Evolutionary conservation across 1,284 basidiomycete species (phyloP), one percentile per base, ranked within the genome.

Genomic region (Volvariella surrecta): DNA sequence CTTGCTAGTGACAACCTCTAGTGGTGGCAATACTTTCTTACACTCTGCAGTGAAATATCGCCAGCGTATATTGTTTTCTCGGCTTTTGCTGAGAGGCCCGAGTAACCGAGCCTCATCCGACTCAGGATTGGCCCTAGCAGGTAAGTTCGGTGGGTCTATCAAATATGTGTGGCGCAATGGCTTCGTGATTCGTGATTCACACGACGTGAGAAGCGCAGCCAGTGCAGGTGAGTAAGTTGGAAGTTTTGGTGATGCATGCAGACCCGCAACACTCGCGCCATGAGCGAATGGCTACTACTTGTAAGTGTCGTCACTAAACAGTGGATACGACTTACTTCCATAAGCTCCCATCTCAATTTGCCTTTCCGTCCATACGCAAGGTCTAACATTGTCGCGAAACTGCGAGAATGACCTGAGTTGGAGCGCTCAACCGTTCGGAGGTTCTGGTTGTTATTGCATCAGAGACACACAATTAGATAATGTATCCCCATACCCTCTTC

Each of bases 291-390:
- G 72, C 82, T 83, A 18, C 37, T 41, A 24, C 45, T 10, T n/a
- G n/a, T 35, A 6, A 35, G 8, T n/a, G 6, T 35, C 18, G 34
- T 7, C 6, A 6, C n/a, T 19, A 35, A 19, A 35, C 7, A 6
- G 6, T 35, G 6, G 34, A n/a, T 35, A 44, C 45, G 35, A 52
- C 62, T 48, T 47, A 81, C 82, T 61, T 77, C 57, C 56, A 86
- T 62, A 21, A 86, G 60, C 51, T 87, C 81, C 64, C 75, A 71
- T 51, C 68, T 73, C 16, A 89, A 59, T 54, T 74, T 82, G 10
- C 88, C 89, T 48, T 72, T 74, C 45, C 83, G 68, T 15, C 84
- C 89, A 58, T 88, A 89, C n/a, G 87, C 87, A n/a, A 78, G 55
- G 50, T 81, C 73, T 16, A 89, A 64, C n/a, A 87, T 58, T 45